Percentiles rank a stretch among this genome's conserved stretches.
Conservation (phyloP, 208 protist genomes). For the Crithidia mellificae region DNA sequence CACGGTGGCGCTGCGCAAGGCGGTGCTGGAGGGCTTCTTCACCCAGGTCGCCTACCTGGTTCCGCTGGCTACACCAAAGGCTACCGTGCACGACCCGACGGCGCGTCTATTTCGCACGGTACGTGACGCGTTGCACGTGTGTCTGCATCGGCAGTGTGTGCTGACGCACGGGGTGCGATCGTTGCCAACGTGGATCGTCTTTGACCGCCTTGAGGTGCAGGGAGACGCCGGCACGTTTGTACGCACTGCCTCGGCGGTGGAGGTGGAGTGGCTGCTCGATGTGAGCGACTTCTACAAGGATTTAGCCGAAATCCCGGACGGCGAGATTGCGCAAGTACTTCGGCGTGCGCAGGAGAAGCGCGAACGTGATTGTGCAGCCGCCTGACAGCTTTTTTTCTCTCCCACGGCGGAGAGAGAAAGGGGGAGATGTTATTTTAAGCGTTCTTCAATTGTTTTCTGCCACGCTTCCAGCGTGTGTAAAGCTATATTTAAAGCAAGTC, state of each 20-base stretch:
- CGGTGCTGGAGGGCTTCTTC: conserved; percentile 87
- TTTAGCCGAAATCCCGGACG: conserved; percentile 64
- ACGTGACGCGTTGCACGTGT: conserved; percentile 50
- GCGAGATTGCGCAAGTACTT: conserved; percentile 61
- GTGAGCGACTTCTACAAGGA: conserved; percentile 72
- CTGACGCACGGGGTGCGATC: conserved; percentile 20
- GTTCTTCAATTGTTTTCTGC: no score
- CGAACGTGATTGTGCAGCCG: neutral
- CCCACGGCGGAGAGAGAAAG: neutral
- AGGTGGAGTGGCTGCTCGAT: conserved; percentile 74
- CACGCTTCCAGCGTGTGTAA: no score
- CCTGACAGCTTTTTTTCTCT: no score
- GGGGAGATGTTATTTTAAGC: no score
- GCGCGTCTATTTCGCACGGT: conserved; percentile 59
- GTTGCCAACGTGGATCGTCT: conserved; percentile 75
- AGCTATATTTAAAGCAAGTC: no score
- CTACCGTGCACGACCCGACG: neutral
- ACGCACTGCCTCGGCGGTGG: conserved; percentile 59
- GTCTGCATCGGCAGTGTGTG: conserved; percentile 59
- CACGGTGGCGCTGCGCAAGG: conserved; percentile 70
- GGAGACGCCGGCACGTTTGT: conserved; percentile 72
- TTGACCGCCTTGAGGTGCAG: conserved; percentile 86
- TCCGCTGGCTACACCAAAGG: neutral
- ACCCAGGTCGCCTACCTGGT: conserved; percentile 71
- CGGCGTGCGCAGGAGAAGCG: conserved; percentile 27